Conservation (phyloP, 441 rosid genomes). For the Sinapis alba region DNA sequence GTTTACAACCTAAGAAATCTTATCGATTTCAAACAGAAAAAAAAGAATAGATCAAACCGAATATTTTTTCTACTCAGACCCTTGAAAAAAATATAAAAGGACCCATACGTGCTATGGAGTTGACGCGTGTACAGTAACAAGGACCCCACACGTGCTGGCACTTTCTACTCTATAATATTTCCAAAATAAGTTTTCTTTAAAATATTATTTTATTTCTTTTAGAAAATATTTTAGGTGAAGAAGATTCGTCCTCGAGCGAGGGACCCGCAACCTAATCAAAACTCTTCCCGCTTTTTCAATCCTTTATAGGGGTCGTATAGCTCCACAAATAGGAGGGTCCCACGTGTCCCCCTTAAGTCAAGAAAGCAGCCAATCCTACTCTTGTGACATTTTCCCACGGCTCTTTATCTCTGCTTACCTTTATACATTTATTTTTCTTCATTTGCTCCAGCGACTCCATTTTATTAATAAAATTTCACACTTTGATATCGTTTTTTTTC, state of each 20-base stretch:
- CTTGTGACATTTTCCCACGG: slow-evolving; percentile 38
- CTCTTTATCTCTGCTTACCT: slow-evolving; percentile 32
- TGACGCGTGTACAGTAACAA: slow-evolving; percentile 41
- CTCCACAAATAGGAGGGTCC: slow-evolving; percentile 38
- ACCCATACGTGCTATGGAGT: slow-evolving; percentile 33
- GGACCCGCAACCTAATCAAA: slow-evolving; percentile 36
- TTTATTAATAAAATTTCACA: background rate
- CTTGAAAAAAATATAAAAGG: background rate
- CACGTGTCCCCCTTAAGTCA: slow-evolving; percentile 42
- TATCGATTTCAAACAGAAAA: slow-evolving; percentile 11
- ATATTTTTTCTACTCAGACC: slow-evolving; percentile 17
- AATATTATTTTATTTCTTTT: background rate
- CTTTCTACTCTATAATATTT: slow-evolving; percentile 29
- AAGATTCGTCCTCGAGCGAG: slow-evolving; percentile 33
- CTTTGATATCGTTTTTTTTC: background rate
- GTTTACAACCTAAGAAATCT: background rate
- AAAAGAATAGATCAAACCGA: background rate
- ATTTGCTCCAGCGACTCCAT: slow-evolving; percentile 28
- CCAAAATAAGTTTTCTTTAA: slow-evolving; percentile 8
- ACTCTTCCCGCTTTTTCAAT: slow-evolving; percentile 36
- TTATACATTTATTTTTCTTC: slow-evolving; percentile 37
- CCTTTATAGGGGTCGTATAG: slow-evolving; percentile 36
- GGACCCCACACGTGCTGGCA: slow-evolving; percentile 36
- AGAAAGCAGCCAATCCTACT: slow-evolving; percentile 42
- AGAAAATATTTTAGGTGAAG: slow-evolving; percentile 17